Evolutionary conservation across 805 yeast genomes (phyloP).

Genomic region (Scheffersomyces amazonensis): DNA sequence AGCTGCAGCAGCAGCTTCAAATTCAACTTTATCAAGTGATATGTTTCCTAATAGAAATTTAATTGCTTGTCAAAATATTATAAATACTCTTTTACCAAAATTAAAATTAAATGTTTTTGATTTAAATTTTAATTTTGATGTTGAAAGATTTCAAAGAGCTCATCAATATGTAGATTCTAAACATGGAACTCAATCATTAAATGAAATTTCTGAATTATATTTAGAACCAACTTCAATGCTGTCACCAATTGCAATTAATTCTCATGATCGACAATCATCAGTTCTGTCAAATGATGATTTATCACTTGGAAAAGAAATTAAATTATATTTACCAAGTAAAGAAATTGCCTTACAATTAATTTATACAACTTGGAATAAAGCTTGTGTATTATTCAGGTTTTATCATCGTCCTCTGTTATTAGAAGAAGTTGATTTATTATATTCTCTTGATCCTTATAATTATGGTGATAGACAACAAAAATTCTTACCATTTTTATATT

Average conservation of each 20-base stretch:
- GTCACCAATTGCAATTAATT: conserved; percentile 2
- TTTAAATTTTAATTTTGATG: conserved; percentile 27
- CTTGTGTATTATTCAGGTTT: conserved; percentile 81
- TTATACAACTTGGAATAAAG: conserved; percentile 77
- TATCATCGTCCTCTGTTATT: conserved; percentile 82
- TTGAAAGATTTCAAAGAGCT: conserved; percentile 30
- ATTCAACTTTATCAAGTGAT: conserved; percentile 2
- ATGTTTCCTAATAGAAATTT: conserved; percentile 14
- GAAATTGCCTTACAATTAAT: conserved; percentile 69
- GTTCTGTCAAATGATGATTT: conserved; percentile 20
- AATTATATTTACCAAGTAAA: conserved; percentile 71
- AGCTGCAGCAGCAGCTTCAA: conserved; percentile 5
- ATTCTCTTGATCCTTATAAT: conserved; percentile 69
- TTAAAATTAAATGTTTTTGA: conserved; percentile 33
- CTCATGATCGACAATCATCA: conserved; percentile 12
- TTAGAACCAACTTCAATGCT: conserved; percentile 22
- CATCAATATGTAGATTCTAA: conserved; percentile 17
- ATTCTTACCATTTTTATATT: conserved; percentile 76
- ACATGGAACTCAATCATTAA: conserved; percentile 15
- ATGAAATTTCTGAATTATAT: conserved; percentile 27
- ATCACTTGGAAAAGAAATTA: conserved; percentile 43
- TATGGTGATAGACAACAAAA: conserved; percentile 71
- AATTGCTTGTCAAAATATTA: conserved; percentile 29
- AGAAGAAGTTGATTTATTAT: conserved; percentile 69
- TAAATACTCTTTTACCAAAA: conserved; percentile 33